These are phyloP conservation scores for Blastomyces silverae DNA, from an alignment of 2,329 filamentous ascomycete genomes.

Conservation along the genomic window DNA sequence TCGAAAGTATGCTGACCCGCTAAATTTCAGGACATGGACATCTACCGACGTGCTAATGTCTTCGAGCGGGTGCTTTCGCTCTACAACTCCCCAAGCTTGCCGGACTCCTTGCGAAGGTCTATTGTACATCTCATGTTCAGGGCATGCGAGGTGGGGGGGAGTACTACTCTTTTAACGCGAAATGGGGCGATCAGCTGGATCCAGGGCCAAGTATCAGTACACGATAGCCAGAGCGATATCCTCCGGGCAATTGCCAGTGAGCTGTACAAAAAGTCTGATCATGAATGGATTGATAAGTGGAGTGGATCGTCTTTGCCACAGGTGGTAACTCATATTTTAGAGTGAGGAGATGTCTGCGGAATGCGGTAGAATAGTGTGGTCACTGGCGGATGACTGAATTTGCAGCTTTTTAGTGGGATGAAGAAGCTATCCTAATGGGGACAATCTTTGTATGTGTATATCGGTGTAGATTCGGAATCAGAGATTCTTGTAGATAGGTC, in stretches of 20 bases:
- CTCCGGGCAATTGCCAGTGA: conserved; percentile 53
- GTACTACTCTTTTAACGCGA: conserved; percentile 72
- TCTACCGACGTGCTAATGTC: conserved; percentile 52
- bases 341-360: neutral
- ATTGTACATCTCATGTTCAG: conserved; percentile 58
- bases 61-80: conserved; percentile 69
- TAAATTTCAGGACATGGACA: conserved; percentile 39
- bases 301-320: conserved; percentile 47
- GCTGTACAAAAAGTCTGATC: conserved; percentile 60
- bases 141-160: conserved; percentile 62
- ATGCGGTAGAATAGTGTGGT: neutral
- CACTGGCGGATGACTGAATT: neutral
- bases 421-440: neutral
- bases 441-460: neutral
- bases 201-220: conserved; percentile 51
- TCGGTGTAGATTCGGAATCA: neutral
- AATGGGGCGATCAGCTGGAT: conserved; percentile 71
- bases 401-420: neutral
- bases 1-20: neutral
- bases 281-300: conserved; percentile 60
- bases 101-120: conserved; percentile 54
- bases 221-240: conserved; percentile 40
- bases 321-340: conserved; percentile 26
- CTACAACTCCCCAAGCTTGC: conserved; percentile 60
- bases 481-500: neutral